Percentiles rank a stretch among this genome's conserved stretches.
Evolutionary conservation across 1,139 yeast species (phyloP).

Genomic region (Sugiyamaella neomexicana): DNA sequence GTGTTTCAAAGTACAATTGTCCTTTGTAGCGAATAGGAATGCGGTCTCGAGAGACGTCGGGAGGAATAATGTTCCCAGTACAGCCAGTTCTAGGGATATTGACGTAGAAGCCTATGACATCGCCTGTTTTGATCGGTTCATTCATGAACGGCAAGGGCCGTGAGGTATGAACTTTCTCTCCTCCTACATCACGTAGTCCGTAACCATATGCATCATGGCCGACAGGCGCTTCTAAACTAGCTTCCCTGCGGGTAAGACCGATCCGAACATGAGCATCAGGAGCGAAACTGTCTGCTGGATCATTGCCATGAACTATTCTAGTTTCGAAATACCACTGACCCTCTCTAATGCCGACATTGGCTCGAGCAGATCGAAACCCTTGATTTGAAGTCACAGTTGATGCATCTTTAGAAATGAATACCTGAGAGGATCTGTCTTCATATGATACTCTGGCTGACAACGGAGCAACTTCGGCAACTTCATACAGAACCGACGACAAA

Average conservation of each 20-base stretch:
- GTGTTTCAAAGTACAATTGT: slow-evolving; percentile 78
- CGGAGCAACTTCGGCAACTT: slow-evolving; percentile 76
- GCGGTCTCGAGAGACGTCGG: slow-evolving; percentile 67
- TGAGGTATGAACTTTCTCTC: slow-evolving; percentile 75
- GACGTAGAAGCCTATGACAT: slow-evolving; percentile 78
- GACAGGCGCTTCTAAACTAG: slow-evolving; percentile 89
- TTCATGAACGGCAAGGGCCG: slow-evolving; percentile 58
- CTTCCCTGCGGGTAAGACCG: slow-evolving; percentile 83
- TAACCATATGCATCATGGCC: slow-evolving; percentile 96
- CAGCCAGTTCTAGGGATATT: slow-evolving; percentile 53
- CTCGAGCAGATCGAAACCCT: slow-evolving; percentile 83
- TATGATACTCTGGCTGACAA: slow-evolving; percentile 59
- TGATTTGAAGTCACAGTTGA: slow-evolving; percentile 52
- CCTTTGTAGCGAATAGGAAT: slow-evolving; percentile 83
- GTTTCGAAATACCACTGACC: slow-evolving; percentile 84
- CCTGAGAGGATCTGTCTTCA: slow-evolving; percentile 70
- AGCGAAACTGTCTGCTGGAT: slow-evolving; percentile 13
- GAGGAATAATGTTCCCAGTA: slow-evolving; percentile 11
- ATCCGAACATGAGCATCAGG: slow-evolving; percentile 62
- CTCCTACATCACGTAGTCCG: slow-evolving; percentile 80
- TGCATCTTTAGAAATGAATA: slow-evolving; percentile 49
- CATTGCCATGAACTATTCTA: slow-evolving; percentile 49
- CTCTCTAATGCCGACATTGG: slow-evolving; percentile 73
- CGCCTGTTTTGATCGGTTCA: slow-evolving; percentile 68
- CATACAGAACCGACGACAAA: slow-evolving; percentile 61